phyloP scores from a whole-genome alignment of 1,284 basidiomycete species.

The Vanrija sp. region DNA sequence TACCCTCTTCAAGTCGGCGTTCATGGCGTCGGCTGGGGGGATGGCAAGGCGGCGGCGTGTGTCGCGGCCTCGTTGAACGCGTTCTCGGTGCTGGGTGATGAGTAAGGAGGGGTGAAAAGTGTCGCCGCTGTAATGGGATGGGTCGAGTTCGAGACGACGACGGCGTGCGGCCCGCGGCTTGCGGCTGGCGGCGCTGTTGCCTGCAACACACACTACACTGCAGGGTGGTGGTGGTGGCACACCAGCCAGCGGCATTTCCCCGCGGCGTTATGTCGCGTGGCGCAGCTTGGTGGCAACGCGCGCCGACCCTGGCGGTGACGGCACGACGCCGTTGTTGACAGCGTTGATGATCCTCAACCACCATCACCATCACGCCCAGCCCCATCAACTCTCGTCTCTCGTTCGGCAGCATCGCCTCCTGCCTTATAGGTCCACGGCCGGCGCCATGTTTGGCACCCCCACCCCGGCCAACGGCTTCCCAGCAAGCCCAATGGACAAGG shows the following conservation, averaged over 20 bases:
- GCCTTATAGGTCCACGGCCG: no score
- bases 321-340: neutral
- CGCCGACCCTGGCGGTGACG: neutral
- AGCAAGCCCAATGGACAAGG: no score
- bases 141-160: no score
- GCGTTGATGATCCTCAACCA: neutral
- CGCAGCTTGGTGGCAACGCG: neutral
- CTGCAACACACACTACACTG: no score
- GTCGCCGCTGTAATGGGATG: no score
- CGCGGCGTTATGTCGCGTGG: constrained; percentile 4
- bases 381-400: neutral
- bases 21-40: constrained; percentile 26
- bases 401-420: neutral
- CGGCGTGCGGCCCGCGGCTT: no score
- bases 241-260: neutral
- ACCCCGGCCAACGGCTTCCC: no score
- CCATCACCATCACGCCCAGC: neutral
- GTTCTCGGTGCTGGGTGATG: neutral
- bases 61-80: no score
- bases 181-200: no score
- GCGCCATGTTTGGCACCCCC: no score
- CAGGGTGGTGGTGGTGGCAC: no score
- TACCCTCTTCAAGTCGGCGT: constrained; percentile 46
- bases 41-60: neutral
- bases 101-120: neutral